phyloP scores from a whole-genome alignment of 2,329 filamentous ascomycete genomes.

The Akanthomyces uredinophilus region DNA sequence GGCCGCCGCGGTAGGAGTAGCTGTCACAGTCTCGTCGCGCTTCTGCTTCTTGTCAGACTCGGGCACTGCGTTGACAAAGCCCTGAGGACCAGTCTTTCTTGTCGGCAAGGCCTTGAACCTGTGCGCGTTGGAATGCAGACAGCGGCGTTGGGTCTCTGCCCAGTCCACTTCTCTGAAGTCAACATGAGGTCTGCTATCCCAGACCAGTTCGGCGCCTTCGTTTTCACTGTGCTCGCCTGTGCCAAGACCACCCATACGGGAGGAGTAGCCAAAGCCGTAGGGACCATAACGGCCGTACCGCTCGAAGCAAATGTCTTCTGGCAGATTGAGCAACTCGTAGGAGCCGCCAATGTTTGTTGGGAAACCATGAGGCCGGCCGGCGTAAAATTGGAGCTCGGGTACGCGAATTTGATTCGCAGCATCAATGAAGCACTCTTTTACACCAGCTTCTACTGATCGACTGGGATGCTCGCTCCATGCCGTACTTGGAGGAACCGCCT shows the following conservation, averaged over 20 bases:
- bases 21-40: conserved; percentile 7
- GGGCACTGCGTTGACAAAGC: conserved; percentile 45
- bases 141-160: conserved; percentile 71
- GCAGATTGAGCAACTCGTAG: conserved; percentile 71
- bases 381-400: conserved; percentile 67
- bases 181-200: conserved; percentile 64
- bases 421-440: conserved; percentile 77
- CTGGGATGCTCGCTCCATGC: conserved; percentile 31
- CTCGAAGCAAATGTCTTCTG: conserved; percentile 88
- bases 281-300: conserved; percentile 82
- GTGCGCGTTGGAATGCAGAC: conserved; percentile 62
- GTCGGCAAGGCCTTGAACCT: conserved; percentile 56
- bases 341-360: conserved; percentile 84
- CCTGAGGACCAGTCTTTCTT: conserved; percentile 38
- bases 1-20: conserved; percentile 17
- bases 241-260: conserved; percentile 71
- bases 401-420: conserved; percentile 57
- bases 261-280: conserved; percentile 84
- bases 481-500: conserved; percentile 25
- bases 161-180: conserved; percentile 75
- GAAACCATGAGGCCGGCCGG: conserved; percentile 77
- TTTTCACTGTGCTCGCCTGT: conserved; percentile 80
- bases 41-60: conserved; percentile 13
- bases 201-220: conserved; percentile 74
- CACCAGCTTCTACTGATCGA: conserved; percentile 40